Conservation (phyloP, 208 protist genomes). For the Trypanosoma scelopori region DNA sequence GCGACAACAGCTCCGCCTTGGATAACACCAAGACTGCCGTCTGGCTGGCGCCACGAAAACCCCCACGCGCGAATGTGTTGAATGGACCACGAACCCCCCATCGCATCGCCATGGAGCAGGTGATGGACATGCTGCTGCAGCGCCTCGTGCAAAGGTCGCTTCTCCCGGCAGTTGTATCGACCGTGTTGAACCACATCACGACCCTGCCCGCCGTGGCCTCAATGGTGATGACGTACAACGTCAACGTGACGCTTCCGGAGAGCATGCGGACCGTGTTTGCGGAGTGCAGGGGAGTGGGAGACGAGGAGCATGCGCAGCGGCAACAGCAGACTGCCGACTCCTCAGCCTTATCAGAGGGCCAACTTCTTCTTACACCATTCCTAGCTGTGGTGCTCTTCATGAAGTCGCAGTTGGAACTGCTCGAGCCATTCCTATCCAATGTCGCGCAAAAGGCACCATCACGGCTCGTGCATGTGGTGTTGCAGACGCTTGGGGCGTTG, state of each 20-base stretch:
- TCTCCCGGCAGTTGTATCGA: neutral
- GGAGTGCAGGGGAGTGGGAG: neutral
- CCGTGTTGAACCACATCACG: constrained; percentile 28
- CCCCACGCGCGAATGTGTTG: constrained; percentile 10
- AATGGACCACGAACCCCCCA: neutral
- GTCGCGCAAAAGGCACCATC: constrained; percentile 32
- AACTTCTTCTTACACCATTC: constrained; percentile 24
- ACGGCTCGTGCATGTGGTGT: constrained; percentile 15
- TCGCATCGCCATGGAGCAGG: constrained; percentile 5
- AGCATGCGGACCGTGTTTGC: constrained; percentile 18
- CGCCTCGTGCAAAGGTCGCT: constrained; percentile 6
- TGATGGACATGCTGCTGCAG: constrained; percentile 27
- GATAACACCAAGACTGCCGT: constrained; percentile 15
- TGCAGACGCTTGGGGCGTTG: constrained; percentile 21
- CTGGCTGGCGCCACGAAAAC: constrained; percentile 26
- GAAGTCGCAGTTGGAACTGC: constrained; percentile 13
- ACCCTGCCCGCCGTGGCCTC: constrained; percentile 23
- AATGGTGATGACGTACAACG: constrained; percentile 18
- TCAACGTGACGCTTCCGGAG: constrained; percentile 25
- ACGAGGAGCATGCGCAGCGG: constrained; percentile 4
- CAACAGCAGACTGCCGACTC: neutral
- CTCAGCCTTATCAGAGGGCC: neutral
- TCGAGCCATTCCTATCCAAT: constrained; percentile 30
- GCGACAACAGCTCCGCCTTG: neutral
- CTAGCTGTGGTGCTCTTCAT: constrained; percentile 23